Conservation (phyloP, 306 rosid genomes). For the Glycyrrhiza uralensis region DNA sequence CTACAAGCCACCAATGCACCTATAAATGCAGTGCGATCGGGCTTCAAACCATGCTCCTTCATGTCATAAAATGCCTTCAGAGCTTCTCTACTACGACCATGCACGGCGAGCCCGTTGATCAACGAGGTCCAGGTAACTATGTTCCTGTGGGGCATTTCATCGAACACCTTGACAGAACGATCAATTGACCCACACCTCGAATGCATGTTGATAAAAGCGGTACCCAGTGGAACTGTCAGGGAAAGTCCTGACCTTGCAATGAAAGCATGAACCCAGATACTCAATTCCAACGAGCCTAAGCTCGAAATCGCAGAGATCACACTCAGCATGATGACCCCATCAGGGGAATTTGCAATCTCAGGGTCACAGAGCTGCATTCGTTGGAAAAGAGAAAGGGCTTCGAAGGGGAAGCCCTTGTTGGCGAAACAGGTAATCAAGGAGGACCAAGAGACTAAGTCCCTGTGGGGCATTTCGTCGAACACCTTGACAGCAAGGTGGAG, state of each 20-base stretch:
- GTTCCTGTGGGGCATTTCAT: constrained; percentile 47
- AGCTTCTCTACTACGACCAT: constrained; percentile 53
- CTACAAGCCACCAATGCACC: constrained; percentile 63
- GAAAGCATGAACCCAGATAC: constrained; percentile 46
- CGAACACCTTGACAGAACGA: constrained; percentile 45
- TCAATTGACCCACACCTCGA: constrained; percentile 58
- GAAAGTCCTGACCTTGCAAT: constrained; percentile 27
- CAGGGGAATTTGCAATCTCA: constrained; percentile 22
- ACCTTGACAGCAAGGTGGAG: constrained; percentile 33
- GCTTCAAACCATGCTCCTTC: constrained; percentile 44
- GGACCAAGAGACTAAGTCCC: constrained; percentile 64
- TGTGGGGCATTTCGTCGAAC: constrained; percentile 46
- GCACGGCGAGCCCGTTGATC: constrained; percentile 52
- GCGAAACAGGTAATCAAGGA: constrained; percentile 39
- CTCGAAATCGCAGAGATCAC: constrained; percentile 50
- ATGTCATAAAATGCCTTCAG: constrained; percentile 39
- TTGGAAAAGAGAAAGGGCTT: constrained; percentile 46
- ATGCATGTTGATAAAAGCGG: constrained; percentile 61
- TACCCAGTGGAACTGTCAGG: constrained; percentile 46
- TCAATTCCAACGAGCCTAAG: constrained; percentile 57
- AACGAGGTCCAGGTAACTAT: constrained; percentile 52
- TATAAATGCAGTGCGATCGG: constrained; percentile 37
- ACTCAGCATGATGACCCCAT: constrained; percentile 47
- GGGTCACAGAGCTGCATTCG: constrained; percentile 48
- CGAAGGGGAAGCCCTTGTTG: constrained; percentile 34